Base-by-base conservation (phyloP, 495 filamentous ascomycete genomes). In the Diplogelasinospora grovesii region DNA sequence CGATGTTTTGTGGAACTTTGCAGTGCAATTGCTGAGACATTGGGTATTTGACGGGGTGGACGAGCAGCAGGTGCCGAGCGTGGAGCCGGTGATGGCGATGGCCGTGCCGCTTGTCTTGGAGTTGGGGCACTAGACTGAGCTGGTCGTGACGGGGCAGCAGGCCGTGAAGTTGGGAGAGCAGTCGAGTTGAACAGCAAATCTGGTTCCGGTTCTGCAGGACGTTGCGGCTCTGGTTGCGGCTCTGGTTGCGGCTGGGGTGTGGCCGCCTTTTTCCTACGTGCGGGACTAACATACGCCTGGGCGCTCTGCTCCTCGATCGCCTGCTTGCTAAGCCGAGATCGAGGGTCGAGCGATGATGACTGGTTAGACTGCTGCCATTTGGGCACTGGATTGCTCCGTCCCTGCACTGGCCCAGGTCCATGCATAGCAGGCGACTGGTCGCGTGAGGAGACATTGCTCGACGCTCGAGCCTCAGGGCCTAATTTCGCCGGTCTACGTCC, bases 221-320 rank as follows among this genome's bases (percentile, higher is more conserved):
- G 61, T 45, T 63, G 66, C 11, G 68, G 23, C 22, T 61, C 49
- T 3, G 53, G 45, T 25, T 50, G 47, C 16, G 73, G 63, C 43
- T 69, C 61, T 4, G 68, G n/a, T n/a, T n/a, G n/a, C n/a, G n/a
- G n/a, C n/a, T n/a, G n/a, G n/a, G n/a, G n/a, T n/a, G n/a, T 68
- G 19, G 73, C 68, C 2, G 74, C 57, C 52, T 81, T 85, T 63
- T 82, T 85, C 49, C 89, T 74, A 37, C 92, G 74, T 2, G 89
- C 88, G 22, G 89, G 86, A 55, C 88, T 94, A 25, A 96, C 71
- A 63, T 98, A 98, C 29, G 85, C 87, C 52, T 90, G 79, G 6
- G 84, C 70, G 18, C 73, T 79, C 58, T 95, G 80, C 46, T 95
- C 85, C 59, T 96, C 89, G 13, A 82, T 72, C 2, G 75, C 74